Evolutionary conservation across 1,139 yeast genomes (phyloP).

Genomic region (Suhomyces panamericanus): DNA sequence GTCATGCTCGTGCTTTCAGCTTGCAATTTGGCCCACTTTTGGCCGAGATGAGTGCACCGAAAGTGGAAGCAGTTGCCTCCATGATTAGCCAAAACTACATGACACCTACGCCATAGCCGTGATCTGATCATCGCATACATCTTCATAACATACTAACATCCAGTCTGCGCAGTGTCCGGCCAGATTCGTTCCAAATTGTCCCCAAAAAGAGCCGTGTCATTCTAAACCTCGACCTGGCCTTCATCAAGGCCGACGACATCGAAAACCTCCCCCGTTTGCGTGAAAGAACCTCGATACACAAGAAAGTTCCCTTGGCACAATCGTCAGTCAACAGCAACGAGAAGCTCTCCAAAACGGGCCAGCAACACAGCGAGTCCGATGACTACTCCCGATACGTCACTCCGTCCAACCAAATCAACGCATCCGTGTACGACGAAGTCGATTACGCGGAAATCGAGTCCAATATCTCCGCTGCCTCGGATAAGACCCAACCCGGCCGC

Average conservation of each 20-base stretch:
- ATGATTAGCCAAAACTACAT: neutral
- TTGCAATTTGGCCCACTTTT: neutral
- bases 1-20: neutral
- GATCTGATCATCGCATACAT: no score
- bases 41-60: neutral
- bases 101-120: no score
- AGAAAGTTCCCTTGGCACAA: slow-evolving; percentile 3
- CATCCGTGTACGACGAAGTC: slow-evolving; percentile 5
- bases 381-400: slow-evolving; percentile 3
- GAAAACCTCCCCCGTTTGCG: slow-evolving; percentile 26
- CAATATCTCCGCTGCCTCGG: neutral
- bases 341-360: neutral
- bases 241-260: slow-evolving; percentile 26
- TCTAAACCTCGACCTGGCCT: slow-evolving; percentile 26
- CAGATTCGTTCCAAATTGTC: slow-evolving; percentile 14
- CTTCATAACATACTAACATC: neutral
- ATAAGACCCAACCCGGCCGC: neutral
- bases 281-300: slow-evolving; percentile 10
- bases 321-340: neutral
- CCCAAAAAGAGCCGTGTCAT: slow-evolving; percentile 10
- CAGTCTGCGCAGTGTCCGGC: slow-evolving; percentile 15
- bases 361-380: neutral
- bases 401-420: slow-evolving; percentile 8
- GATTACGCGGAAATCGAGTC: slow-evolving; percentile 6
- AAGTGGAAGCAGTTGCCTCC: no score